Base-by-base conservation (phyloP, 2,329 filamentous ascomycete genomes). In the Neofusicoccum parvum region DNA sequence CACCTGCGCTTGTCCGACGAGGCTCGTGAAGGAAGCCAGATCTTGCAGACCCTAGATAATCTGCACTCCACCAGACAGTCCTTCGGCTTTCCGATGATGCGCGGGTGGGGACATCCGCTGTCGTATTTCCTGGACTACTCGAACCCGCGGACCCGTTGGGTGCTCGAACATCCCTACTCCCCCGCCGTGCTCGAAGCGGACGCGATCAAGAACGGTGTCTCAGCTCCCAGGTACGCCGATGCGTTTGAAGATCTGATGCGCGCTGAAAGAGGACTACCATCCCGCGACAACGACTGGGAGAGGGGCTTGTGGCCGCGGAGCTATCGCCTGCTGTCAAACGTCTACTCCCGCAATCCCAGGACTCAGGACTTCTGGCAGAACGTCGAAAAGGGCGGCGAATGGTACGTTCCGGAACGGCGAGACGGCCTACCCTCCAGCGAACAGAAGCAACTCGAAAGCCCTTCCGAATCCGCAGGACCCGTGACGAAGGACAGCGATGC, bases 211-310 rank as follows among this genome's bases (percentile, higher is more conserved):
- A 64, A 76, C 65, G 74, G 78, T 68, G 69, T 76, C 78, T 79
- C 37, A 87, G 86, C 85, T 80, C 83, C 63, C 14, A 32, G 46
- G 15, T 65, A 59, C 20, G 36, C 53, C 15, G 82, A 83, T 59
- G 86, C 86, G 0, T 88, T 87, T 69, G 85, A 88, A 69, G 86
- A 89, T 69, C 78, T 88, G 10, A 69, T 88, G 15, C 80, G 80
- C 54, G 76, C 84, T 5, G 67, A 72, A 46, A 65, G 69, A 23
- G 68, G 70, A 14, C 46, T 56, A 7, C 3, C 20, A 11, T 36
- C 15, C 11, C 23, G 27, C 2, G 20, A 23, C 0, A 12, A 10
- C 36, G 41, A 23, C 7, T 64, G 39, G 2, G 76, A 82, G 60
- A 81, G 81, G 62, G 80, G 79, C 75, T 78, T 64, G 70, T 75